Base-by-base conservation (phyloP, 2,329 filamentous ascomycete species). In the Fusarium verticillioides region DNA sequence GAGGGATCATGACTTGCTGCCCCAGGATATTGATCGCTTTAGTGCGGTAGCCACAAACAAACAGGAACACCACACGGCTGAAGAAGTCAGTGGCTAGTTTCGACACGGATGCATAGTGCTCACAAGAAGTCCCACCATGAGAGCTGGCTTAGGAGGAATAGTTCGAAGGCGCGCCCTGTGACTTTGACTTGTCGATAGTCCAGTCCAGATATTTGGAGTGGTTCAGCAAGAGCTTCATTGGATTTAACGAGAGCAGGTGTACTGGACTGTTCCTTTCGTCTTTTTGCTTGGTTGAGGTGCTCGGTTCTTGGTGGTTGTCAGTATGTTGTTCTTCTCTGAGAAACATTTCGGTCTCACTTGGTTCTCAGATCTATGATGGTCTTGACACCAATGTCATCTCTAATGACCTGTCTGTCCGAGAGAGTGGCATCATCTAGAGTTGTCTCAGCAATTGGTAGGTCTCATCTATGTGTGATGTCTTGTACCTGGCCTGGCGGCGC, bases 291-390 rank as follows among this genome's bases (percentile, higher is more conserved):
- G 78, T 91, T 89, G 70, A 90, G 85, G 77, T 94, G 92, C 81
- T 96, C 94, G 28, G 93, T 94, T 74, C 91, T 93, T 49, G 8
- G 19, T 13, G 36, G 11, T 34, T 34, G 34, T 75, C 21, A 75
- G 64, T 18, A 56, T 47, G 44, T 12, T 26, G 34, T 39, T 52
- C 57, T 30, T 42, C 36, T 32, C 37, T 26, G 19, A 58, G 49
- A 21, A 34, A 37, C 47, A n/a, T 40, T 44, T 15, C 23, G 32
- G 40, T 60, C 81, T 67, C 86, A 94, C 90, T 92, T 90, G 70
- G 94, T 94, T 63, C 95, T 89, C 16, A 97, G 84, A 83, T 97
- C 95, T 67, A 97, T 88, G 44, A 97, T 88, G 5, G 91, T 94
- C 73, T 87, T 89, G 72, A 97, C 88, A 28, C 88, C 86, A 74